These are phyloP conservation scores for Cytospora mali DNA, from an alignment of 2,329 filamentous ascomycete species.

Conservation along the genomic window DNA sequence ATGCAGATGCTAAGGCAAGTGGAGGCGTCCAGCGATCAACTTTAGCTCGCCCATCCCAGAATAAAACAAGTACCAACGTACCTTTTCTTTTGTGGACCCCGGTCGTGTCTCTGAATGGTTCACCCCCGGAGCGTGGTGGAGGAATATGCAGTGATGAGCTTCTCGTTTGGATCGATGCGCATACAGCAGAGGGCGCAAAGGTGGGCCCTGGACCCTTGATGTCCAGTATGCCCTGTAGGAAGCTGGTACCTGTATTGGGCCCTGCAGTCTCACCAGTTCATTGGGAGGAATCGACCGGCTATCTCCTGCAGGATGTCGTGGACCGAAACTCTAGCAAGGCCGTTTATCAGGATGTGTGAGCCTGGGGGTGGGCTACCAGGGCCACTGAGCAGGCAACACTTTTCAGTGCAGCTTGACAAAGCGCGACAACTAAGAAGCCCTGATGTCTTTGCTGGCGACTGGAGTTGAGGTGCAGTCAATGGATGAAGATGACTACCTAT, in stretches of 20 bases:
- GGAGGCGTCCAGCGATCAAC: conserved; percentile 25
- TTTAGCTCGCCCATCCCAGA: not conserved
- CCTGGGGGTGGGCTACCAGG: too few relatives aligned
- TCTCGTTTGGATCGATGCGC: conserved; percentile 1
- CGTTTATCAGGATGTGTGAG: not conserved
- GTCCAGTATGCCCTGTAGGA: conserved; percentile 4
- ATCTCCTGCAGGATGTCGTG: conserved; percentile 9
- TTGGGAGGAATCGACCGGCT: conserved; percentile 1
- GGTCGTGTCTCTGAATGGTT: conserved; percentile 9
- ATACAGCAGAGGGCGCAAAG: conserved; percentile 17
- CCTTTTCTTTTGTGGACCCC: conserved; percentile 4
- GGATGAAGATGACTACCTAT: too few relatives aligned
- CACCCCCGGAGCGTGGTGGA: conserved; percentile 14
- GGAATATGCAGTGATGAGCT: conserved; percentile 16
- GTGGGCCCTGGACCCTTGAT: conserved; percentile 11
- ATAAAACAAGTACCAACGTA: conserved; percentile 9
- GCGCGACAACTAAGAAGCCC: not conserved
- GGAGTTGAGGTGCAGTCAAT: not conserved
- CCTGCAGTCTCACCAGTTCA: not conserved
- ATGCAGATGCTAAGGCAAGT: conserved; percentile 23
- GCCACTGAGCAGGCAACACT: conserved; percentile 5
- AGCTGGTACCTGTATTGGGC: not conserved
- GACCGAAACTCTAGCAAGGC: conserved; percentile 5
- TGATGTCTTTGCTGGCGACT: not conserved
- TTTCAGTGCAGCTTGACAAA: not conserved